Conservation (phyloP, 768 basidiomycete species). For the Boletus rufocinnamomeus region DNA sequence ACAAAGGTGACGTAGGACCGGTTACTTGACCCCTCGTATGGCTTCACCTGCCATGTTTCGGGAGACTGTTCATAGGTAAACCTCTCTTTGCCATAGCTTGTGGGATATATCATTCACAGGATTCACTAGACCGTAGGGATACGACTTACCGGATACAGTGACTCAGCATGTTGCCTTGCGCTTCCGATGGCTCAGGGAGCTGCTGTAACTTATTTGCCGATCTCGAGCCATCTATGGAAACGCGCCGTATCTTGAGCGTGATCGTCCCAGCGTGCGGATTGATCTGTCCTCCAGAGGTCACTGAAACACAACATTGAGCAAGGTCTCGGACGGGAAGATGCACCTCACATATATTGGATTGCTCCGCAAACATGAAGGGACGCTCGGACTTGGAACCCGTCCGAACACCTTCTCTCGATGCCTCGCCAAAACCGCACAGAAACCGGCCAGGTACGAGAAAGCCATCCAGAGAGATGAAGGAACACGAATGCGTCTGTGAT, state of each 20-base stretch:
- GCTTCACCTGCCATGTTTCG: conserved; percentile 55
- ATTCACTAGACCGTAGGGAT: background rate
- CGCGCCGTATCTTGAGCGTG: conserved; percentile 46
- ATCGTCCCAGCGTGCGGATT: conserved; percentile 52
- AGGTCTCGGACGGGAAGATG: background rate
- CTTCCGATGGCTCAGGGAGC: conserved; percentile 39
- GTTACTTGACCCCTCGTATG: conserved; percentile 43
- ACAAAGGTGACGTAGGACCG: conserved; percentile 64
- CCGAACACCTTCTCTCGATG: conserved; percentile 55
- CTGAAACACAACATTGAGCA: conserved; percentile 1
- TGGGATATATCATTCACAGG: conserved; percentile 8
- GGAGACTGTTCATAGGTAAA: conserved; percentile 42
- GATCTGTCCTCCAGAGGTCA: conserved; percentile 24
- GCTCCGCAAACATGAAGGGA: conserved; percentile 60
- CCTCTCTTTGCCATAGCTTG: conserved; percentile 53
- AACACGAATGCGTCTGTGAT: conserved; percentile 52
- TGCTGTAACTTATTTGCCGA: conserved; percentile 46
- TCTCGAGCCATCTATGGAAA: conserved; percentile 34
- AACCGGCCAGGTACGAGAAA: conserved; percentile 63
- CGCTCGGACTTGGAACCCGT: conserved; percentile 52
- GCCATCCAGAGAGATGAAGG: conserved; percentile 67
- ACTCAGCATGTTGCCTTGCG: conserved; percentile 42
- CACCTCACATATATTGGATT: conserved; percentile 40
- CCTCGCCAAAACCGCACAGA: conserved; percentile 54
- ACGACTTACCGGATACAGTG: conserved; percentile 48